Evolutionary conservation across 176 grass and related monocot genomes (phyloP).

Genomic region (Eremochloa ophiuroides): DNA sequence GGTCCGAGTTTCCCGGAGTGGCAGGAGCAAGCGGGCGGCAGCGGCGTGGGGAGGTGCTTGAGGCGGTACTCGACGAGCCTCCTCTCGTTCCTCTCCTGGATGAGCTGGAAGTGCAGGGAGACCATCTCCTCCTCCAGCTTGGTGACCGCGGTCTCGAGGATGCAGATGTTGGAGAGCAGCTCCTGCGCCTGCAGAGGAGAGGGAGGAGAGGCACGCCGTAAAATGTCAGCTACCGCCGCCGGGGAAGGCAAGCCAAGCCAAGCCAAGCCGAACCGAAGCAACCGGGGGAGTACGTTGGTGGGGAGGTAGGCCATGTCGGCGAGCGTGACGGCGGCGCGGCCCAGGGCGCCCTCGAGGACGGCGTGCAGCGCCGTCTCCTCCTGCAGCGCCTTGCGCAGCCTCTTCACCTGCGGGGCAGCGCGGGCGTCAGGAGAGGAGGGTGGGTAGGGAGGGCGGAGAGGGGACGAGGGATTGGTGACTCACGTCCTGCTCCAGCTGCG

Average conservation of each 20-base stretch:
- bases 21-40: conserved; percentile 25
- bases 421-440: not conserved
- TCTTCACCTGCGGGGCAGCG: conserved; percentile 40
- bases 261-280: too few species aligned
- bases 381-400: conserved; percentile 57
- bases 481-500: conserved; percentile 82
- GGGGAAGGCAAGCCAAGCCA: not conserved
- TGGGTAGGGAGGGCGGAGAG: not conserved
- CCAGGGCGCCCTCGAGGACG: conserved; percentile 74
- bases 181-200: conserved; percentile 59
- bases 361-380: conserved; percentile 76
- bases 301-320: conserved; percentile 81
- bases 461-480: not conserved
- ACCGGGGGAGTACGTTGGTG: conserved; percentile 38
- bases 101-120: conserved; percentile 85
- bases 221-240: not conserved
- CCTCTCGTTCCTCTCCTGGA: conserved; percentile 95
- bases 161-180: conserved; percentile 72
- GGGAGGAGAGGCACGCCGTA: not conserved
- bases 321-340: conserved; percentile 71
- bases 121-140: conserved; percentile 89
- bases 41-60: conserved; percentile 42
- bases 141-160: conserved; percentile 44
- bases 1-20: conserved; percentile 11
- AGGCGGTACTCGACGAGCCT: conserved; percentile 73